Base-by-base conservation (phyloP, 2,329 filamentous ascomycete species). In the Colletotrichum liaoningense region DNA sequence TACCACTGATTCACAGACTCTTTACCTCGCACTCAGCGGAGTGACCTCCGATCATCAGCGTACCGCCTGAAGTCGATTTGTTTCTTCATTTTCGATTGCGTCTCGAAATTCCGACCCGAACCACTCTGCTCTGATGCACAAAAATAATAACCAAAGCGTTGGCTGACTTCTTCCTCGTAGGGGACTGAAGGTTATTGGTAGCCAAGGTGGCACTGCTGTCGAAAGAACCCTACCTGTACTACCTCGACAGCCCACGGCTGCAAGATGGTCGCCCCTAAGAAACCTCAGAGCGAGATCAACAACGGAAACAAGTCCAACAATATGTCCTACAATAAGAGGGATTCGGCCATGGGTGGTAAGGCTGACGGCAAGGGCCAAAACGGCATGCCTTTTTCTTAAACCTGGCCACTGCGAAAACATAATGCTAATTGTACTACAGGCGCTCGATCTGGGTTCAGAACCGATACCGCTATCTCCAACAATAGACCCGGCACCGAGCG, bases 401-500 rank as follows among this genome's bases (percentile, higher is more conserved):
- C 33, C 11, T 22, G 22, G 3, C 9, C 52, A 16, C n/a, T 46
- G 16, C 11, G 35, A 26, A 30, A n/a, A 33, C 9, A 28, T 22
- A 24, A 33, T 59, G 30, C 75, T 75, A 77, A 74, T 69, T 26
- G n/a, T 42, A 16, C 28, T 28, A 4, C 57, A 97, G 94, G 93
- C 75, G 88, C 89, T 77, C 86, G 90, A 55, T 84, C 89, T 70
- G 89, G 87, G 28, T 98, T 98, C 84, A 92, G 93, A 75, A 98
- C 96, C 28, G 96, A 98, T 80, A 87, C 91, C 42, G 94, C 97
- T 79, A 98, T 98, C 75, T 97, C 95, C 8, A 93, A 93, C 76
- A 89, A 89, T 78, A 90, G 92, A 75, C 84, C 88, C 58, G 88
- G 90, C 62, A 91, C 90, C 71, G 94, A 97, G 83, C 92, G 95